phyloP scores from a whole-genome alignment of 257 asterid genomes.

The Lavandula angustifolia region DNA sequence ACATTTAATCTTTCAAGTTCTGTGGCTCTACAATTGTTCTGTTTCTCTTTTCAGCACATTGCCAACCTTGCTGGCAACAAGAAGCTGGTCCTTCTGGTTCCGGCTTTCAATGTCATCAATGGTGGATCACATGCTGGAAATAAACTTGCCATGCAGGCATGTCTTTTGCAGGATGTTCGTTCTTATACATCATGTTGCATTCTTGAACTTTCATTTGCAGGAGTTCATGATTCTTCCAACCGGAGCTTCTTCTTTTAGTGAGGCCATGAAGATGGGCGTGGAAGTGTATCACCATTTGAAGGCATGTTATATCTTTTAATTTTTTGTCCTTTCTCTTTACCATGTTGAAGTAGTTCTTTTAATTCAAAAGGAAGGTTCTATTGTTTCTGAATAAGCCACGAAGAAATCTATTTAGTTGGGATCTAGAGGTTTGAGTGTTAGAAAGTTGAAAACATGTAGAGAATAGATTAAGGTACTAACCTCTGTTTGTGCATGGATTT shows the following conservation, averaged over 20 bases:
- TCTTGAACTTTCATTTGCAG: slow-evolving; percentile 38
- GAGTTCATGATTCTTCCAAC: slow-evolving; percentile 95
- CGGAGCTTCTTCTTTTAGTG: slow-evolving; percentile 89
- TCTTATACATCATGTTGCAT: neutral
- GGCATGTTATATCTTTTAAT: slow-evolving; percentile 23
- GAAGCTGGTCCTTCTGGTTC: slow-evolving; percentile 89
- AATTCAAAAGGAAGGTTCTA: neutral
- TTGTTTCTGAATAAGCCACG: neutral
- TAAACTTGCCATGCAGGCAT: slow-evolving; percentile 98
- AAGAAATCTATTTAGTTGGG: neutral
- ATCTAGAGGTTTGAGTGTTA: neutral
- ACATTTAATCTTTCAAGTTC: neutral
- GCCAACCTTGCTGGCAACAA: slow-evolving; percentile 94
- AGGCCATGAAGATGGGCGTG: slow-evolving; percentile 98
- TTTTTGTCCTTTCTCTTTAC: neutral
- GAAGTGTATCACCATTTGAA: slow-evolving; percentile 87
- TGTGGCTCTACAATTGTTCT: neutral
- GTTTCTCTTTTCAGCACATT: slow-evolving; percentile 62
- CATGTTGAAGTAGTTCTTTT: neutral
- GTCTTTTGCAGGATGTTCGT: slow-evolving; percentile 9
- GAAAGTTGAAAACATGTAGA: neutral
- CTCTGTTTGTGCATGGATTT: neutral
- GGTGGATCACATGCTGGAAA: slow-evolving; percentile 99
- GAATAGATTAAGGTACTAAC: neutral
- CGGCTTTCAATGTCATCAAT: slow-evolving; percentile 94